Conservation (phyloP, 1,139 yeast species). For the Candida sp. region DNA sequence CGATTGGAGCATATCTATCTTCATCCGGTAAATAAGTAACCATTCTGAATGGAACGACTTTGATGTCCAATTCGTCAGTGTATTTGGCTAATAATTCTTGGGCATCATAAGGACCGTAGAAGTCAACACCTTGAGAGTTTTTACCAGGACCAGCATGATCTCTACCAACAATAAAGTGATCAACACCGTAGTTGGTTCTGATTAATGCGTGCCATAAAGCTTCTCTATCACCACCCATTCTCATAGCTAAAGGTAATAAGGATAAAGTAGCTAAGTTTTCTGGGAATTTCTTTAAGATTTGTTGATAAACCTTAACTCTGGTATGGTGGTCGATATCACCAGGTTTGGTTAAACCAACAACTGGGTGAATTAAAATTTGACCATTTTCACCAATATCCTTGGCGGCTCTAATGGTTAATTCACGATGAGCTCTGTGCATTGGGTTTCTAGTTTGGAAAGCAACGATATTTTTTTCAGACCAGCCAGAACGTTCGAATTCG, state of each 20-base stretch:
- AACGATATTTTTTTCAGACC: slow-evolving; percentile 75
- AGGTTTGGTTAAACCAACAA: slow-evolving; percentile 94
- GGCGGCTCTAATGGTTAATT: slow-evolving; percentile 94
- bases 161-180: slow-evolving; percentile 96
- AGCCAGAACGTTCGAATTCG: slow-evolving; percentile 75
- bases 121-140: slow-evolving; percentile 90
- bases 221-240: slow-evolving; percentile 99
- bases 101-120: slow-evolving; percentile 97
- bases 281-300: slow-evolving; percentile 88
- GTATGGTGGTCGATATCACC: slow-evolving; percentile 99
- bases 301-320: slow-evolving; percentile 92
- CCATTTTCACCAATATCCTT: slow-evolving; percentile 42
- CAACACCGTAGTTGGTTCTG: slow-evolving; percentile 95
- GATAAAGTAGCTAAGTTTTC: slow-evolving; percentile 90
- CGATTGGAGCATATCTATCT: slow-evolving; percentile 94
- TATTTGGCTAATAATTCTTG: slow-evolving; percentile 80
- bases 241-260: slow-evolving; percentile 91
- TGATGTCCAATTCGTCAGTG: slow-evolving; percentile 75
- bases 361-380: slow-evolving; percentile 91
- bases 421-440: slow-evolving; percentile 98
- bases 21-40: slow-evolving; percentile 95
- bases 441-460: slow-evolving; percentile 99
- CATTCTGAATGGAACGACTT: slow-evolving; percentile 96
- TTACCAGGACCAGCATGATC: slow-evolving; percentile 98
- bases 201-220: slow-evolving; percentile 98